Base-by-base conservation (phyloP, 2,329 filamentous ascomycete species). In the Thelonectria rubi region DNA sequence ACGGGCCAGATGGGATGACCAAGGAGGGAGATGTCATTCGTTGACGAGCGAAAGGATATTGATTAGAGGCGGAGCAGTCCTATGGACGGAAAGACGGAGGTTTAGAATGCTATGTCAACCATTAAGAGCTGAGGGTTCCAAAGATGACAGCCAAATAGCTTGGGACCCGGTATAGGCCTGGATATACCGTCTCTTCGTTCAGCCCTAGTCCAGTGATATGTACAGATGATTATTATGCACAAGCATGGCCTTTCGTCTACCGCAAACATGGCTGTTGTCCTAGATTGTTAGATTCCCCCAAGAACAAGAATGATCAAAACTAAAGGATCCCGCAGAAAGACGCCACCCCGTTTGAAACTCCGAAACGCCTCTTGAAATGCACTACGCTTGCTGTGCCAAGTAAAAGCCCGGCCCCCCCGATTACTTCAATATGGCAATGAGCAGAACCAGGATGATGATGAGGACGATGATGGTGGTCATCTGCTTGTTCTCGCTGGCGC, bases 401-500 rank as follows among this genome's bases (percentile, higher is more conserved):
- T 51, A 58, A 40, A 39, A 50, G 34, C 48, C 18, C 24, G 37
- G 7, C 12, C 24, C 18, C 69, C 76, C 69, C 76, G 78, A 94
- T 79, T 30, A 30, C 26, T 95, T 95, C 78, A 94, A 75, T 47
- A 97, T 86, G 21, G 91, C 86, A 79, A 97, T 96, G 71, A 97
- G 76, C 70, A 97, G 78, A 5, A 97, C 84, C 70, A 97, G 78
- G 11, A 97, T 84, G 52, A 96, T 85, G 69, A 97, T 95, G 74
- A 97, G 79, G 17, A 90, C 85, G 67, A 97, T 88, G 60, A 96
- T 92, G 26, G 90, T 84, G 58, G 88, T 89, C 88, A 95, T 88
- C 79, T 94, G 93, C 86, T 91, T 92, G 77, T 94, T 95, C 73
- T 97, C 93, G 70, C 88, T 87, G 2, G 93, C 93, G 65, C 88